Base-by-base conservation (phyloP, 2,329 filamentous ascomycete genomes). In the Aspergillus sp. region DNA sequence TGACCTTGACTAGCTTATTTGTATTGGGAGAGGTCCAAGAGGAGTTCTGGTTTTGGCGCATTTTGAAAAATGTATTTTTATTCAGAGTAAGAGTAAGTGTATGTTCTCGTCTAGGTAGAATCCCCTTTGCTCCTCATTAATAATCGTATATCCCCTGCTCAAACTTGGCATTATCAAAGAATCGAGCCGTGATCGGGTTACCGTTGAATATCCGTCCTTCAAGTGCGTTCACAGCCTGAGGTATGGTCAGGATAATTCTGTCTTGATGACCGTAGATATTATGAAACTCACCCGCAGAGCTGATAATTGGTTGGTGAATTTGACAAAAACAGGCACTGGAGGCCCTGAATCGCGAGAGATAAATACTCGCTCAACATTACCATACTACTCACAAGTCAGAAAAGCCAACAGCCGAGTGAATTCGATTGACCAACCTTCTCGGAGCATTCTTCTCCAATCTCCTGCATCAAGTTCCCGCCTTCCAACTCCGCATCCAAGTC, bases 361-460 rank as follows among this genome's bases (percentile, higher is more conserved):
- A 60, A 84, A 85, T 15, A 95, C 75, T 56, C 88, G 77, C 67
- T 94, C 87, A 4, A 95, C 86, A 41, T 82, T 80, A 13, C 90
- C 90, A 64, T 95, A 95, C 82, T 89, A 48, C n/a, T 15, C 7
- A 15, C 49, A 12, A 19, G 38, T 53, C 38, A 50, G 49, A 25
- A 41, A 27, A 37, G 15, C 20, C 19, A 42, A 44, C 9, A 41
- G 3, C 2, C 13, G 43, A 41, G 10, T 33, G 35, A 7, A 41
- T 7, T 9, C 32, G 19, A 41, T 7, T 3, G n/a, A 54, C 63
- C 55, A 62, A 84, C 81, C 77, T 90, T 90, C 55, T 88, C 82
- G 44, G 84, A 84, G 67, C 94, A 96, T 64, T 95, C 88, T 61
- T 96, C 88, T 5, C 93, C 93, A 67, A 98, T 96, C 66, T 96